phyloP scores from a whole-genome alignment of 257 asterid species.

The Solanum stenotomum region DNA sequence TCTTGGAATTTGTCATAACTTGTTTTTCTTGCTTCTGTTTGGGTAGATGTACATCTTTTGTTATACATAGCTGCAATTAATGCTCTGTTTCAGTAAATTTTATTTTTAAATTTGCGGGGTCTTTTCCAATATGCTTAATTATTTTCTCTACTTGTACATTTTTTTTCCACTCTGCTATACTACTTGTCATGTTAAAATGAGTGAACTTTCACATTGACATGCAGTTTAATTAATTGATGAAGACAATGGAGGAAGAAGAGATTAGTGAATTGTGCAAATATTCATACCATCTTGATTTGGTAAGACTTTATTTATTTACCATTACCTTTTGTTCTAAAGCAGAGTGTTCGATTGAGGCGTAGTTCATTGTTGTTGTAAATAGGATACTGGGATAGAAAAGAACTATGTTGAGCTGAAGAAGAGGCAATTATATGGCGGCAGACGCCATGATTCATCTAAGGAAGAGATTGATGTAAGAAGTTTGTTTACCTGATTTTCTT shows the following conservation, averaged over 20 bases:
- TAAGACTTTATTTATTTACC: neutral
- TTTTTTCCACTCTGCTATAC: neutral
- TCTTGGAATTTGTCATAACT: constrained; percentile 28
- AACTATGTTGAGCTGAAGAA: constrained; percentile 30
- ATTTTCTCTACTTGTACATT: neutral
- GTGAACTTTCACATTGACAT: neutral
- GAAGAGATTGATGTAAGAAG: constrained; percentile 26
- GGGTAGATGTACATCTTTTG: constrained; percentile 31
- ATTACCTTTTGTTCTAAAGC: neutral
- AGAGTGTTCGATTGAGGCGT: neutral
- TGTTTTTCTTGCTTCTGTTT: constrained; percentile 19
- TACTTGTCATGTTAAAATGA: neutral
- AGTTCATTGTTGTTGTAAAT: neutral
- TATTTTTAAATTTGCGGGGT: constrained; percentile 16
- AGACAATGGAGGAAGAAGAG: constrained; percentile 13
- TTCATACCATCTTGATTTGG: constrained; percentile 9
- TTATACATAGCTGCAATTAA: constrained; percentile 39
- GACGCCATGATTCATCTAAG: constrained; percentile 31
- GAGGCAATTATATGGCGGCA: constrained; percentile 34
- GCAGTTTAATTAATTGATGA: neutral
- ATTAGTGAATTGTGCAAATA: constrained; percentile 5
- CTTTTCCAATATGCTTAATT: constrained; percentile 2
- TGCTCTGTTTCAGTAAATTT: constrained; percentile 20
- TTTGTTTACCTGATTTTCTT: neutral
- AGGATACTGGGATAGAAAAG: constrained; percentile 25